Evolutionary conservation across 306 rosid species (phyloP), one percentile per base, ranked within the genome.

Genomic region (Sphenostylis stenocarpa): DNA sequence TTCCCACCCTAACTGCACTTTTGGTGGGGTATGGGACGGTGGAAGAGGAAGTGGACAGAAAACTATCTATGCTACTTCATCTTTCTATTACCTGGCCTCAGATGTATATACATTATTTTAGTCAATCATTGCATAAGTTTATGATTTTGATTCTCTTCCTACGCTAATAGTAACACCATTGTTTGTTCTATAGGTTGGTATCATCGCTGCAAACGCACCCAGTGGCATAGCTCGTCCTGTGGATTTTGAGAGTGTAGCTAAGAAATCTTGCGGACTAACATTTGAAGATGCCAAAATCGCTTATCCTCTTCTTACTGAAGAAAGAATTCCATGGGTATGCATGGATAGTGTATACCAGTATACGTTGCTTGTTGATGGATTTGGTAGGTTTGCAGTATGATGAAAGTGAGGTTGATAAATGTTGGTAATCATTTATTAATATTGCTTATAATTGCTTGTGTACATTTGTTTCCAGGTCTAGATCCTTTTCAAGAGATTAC

Each of bases 1-100:
- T 68, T 5, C 81, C 5, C 84, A 90, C 77, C 70, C 62, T 77
- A 89, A 87, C 73, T 93, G 98, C 86, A 90, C 96, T 7, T 93
- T 93, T 68, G 89, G 87, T 6, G 98, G 96, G 9, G 77, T 89
- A 15, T 93, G 98, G 98, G 88, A 85, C 7, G 98, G 98, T 45
- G 96, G 93, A 26, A 92, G 87, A 3, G 98, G 98, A 19, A 86
- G 78, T 21, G 96, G 98, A 44, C 96, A 87, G 36, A 82, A 67
- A 70, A 76, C 80, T 52, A 89, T 93, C 24, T 85, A 70, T 16
- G 85, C 88, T 23, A 90, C 97, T 78, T 80, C 98, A 3, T 86
- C 88, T 81, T 90, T 93, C 94, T 93, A 80, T 73, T 91, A 92
- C 75, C 65, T 90, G 56, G 84, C 94, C 3, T 70, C 81, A 24